Evolutionary conservation across 2,329 filamentous ascomycete species (phyloP).

Genomic region (Scedosporium minutisporum): DNA sequence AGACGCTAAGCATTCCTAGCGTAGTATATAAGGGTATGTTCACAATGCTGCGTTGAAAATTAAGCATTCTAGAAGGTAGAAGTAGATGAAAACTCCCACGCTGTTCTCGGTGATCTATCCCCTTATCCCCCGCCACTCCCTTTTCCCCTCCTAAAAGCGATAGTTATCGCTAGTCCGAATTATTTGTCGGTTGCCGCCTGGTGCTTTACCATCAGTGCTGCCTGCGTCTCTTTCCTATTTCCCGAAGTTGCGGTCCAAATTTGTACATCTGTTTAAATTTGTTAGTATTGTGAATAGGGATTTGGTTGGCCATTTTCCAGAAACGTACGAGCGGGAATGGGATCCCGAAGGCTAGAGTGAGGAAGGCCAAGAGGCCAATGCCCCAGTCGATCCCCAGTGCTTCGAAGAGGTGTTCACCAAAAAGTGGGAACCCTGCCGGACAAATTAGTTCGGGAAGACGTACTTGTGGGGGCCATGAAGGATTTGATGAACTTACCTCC

Average conservation of each 20-base stretch:
- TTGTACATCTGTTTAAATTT: background rate
- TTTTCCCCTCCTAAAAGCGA: too few relatives aligned
- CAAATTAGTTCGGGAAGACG: background rate
- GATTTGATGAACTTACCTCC: background rate
- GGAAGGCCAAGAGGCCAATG: slow-evolving; percentile 1
- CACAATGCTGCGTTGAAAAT: too few relatives aligned
- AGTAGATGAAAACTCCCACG: too few relatives aligned
- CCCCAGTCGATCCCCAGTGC: slow-evolving; percentile 4
- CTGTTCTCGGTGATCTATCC: too few relatives aligned
- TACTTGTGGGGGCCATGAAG: background rate
- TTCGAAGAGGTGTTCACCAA: background rate
- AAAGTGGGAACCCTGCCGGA: background rate
- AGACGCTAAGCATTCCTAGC: too few relatives aligned
- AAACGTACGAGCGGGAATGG: background rate
- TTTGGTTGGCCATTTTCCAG: background rate
- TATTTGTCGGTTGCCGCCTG: too few relatives aligned
- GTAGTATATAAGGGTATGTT: too few relatives aligned
- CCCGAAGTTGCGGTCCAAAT: background rate
- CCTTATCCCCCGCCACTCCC: too few relatives aligned
- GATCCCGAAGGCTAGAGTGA: slow-evolving; percentile 1
- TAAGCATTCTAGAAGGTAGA: too few relatives aligned
- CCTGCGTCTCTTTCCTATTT: background rate
- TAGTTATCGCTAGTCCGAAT: too few relatives aligned
- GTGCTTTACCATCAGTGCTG: too few relatives aligned
- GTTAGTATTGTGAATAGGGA: background rate